phyloP scores from a whole-genome alignment of 2,329 filamentous ascomycete species.

The Apiospora aurea region DNA sequence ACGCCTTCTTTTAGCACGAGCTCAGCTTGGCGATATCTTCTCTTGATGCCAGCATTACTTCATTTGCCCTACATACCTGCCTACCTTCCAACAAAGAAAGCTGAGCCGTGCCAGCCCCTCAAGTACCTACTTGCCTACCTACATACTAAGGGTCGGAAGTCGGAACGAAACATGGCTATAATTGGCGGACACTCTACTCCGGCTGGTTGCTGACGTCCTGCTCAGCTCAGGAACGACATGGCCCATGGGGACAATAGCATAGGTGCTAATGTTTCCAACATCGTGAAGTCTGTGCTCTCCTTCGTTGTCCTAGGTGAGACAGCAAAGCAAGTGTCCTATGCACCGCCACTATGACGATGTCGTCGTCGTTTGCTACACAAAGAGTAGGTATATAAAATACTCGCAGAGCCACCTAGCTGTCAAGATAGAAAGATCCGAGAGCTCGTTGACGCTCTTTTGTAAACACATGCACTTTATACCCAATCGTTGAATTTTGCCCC shows the following conservation, averaged over 20 bases:
- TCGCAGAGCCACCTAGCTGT: neutral
- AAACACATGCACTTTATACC: neutral
- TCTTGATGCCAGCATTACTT: neutral
- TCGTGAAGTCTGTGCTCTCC: slow-evolving; percentile 11
- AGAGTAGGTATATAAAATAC: neutral
- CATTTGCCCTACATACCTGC: neutral
- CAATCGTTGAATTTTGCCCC: neutral
- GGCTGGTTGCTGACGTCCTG: neutral
- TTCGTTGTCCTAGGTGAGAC: slow-evolving; percentile 12
- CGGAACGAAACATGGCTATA: neutral
- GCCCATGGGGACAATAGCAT: neutral
- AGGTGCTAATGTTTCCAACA: slow-evolving; percentile 7
- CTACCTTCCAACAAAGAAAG: neutral
- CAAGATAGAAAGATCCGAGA: neutral
- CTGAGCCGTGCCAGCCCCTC: neutral
- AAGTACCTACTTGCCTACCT: neutral
- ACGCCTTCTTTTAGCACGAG: neutral
- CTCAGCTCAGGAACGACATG: neutral
- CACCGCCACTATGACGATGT: slow-evolving; percentile 16
- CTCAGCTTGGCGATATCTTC: neutral
- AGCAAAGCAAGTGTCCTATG: neutral
- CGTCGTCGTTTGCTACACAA: slow-evolving; percentile 13
- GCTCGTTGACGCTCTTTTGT: neutral
- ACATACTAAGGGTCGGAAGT: neutral
- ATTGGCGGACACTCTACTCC: slow-evolving; percentile 15